A percentile compares a stretch with the other conserved stretches of the same genome.
These are phyloP conservation scores for Pyrenula massariospora DNA, from an alignment of 495 filamentous ascomycete genomes.

Conservation along the genomic window DNA sequence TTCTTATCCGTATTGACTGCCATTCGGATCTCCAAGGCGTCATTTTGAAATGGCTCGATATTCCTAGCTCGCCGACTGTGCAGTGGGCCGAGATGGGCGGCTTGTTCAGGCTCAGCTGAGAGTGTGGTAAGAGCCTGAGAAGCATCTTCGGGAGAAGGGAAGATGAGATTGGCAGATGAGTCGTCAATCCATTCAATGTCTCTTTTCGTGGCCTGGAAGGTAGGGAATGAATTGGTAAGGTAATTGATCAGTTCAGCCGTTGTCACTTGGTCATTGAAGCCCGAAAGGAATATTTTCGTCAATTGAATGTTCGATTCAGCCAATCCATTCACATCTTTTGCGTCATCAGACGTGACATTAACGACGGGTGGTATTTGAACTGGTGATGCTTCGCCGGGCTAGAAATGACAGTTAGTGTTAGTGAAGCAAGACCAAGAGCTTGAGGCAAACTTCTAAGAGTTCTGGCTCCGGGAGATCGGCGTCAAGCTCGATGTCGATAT, in stretches of 20 bases:
- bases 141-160: conserved; percentile 57
- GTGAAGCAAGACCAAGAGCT: not conserved
- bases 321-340: conserved; percentile 14
- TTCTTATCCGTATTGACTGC: conserved; percentile 72
- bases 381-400: not conserved
- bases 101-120: conserved; percentile 10
- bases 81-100: conserved; percentile 24
- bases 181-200: conserved; percentile 90
- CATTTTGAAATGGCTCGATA: conserved; percentile 53
- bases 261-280: conserved; percentile 62
- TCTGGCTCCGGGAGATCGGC: conserved; percentile 39
- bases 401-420: not conserved
- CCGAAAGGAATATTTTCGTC: conserved; percentile 68
- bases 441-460: conserved; percentile 21
- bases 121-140: conserved; percentile 59
- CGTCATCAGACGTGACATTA: conserved; percentile 2
- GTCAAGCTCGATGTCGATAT: conserved; percentile 70
- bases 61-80: conserved; percentile 51
- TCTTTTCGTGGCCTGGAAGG: conserved; percentile 26
- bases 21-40: conserved; percentile 56
- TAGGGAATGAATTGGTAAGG: conserved; percentile 48
- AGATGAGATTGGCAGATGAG: conserved; percentile 76
- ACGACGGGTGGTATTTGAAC: conserved; percentile 13
- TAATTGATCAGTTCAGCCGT: conserved; percentile 67
- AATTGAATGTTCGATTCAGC: conserved; percentile 20